Evolutionary conservation across 1,284 basidiomycete species (phyloP), one percentile per base, ranked within the genome.

Genomic region (Heterobasidion annosum): DNA sequence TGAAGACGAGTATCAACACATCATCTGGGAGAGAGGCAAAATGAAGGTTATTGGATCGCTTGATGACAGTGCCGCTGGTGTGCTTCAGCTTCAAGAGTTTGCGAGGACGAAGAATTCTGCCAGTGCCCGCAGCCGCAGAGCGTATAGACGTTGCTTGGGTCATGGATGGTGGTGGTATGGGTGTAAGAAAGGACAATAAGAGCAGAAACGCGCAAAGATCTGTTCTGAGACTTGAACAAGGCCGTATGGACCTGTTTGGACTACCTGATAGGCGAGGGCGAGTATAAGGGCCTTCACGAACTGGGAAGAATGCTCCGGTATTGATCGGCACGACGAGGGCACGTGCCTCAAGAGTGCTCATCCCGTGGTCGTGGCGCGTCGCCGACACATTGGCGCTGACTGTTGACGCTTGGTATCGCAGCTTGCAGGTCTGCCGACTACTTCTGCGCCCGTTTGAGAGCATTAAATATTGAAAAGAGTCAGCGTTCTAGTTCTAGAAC

Each of bases 1-100:
- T 65, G 49, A 71, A 62, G 37, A 72, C 64, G 49, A 70, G 61
- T 2, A 72, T 65, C 8, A 72, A 50, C 9, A 72, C 52, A 53
- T 72, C 70, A 59, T 71, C 67, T 16, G 70, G 68, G 15, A 72
- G 64, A 16, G 61, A 54, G 5, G 53, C 37, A 32, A 62, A 46
- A 8, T 51, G 43, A 48, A 57, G 47, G 52, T 50, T 19, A 10
- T 10, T 47, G 45, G 18, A 32, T 12, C 18, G 45, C 25, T 32
- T 47, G 45, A 13, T 10, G 25, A 19, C 12, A 10, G 45, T 47
- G 25, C 12, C 12, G 45, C 18, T 47, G 18, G 45, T 15, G 25
- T 18, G 15, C 12, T 16, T 16, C 15, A 18, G 45, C 25, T 47
- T 32, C 12, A 40, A 10, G 37, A 40, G 45, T 19, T 32, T 32